Conservation (phyloP, 306 rosid genomes). For the Citrullus colocynthis region DNA sequence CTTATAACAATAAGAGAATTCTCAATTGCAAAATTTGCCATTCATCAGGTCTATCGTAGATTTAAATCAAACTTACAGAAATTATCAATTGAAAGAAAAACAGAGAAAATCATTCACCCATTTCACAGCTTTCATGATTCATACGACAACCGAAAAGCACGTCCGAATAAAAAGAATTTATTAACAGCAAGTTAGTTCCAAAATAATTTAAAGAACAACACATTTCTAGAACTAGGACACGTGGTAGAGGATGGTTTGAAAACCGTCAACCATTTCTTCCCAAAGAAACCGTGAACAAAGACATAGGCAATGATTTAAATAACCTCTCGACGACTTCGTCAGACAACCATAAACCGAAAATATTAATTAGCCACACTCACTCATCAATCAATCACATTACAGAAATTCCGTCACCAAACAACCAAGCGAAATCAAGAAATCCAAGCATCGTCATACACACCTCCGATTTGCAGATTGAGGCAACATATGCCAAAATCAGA, state of each 20-base stretch:
- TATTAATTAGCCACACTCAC: background rate
- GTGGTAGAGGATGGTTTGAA: background rate
- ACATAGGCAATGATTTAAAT: background rate
- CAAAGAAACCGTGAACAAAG: background rate
- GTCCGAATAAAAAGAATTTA: background rate
- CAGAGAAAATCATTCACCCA: background rate
- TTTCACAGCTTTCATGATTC: background rate
- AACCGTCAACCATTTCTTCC: background rate
- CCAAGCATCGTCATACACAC: background rate
- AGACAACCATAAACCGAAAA: background rate
- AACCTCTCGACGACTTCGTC: background rate
- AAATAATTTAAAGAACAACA: background rate
- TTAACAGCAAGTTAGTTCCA: background rate
- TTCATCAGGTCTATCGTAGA: background rate
- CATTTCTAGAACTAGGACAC: background rate
- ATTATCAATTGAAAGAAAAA: background rate
- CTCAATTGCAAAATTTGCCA: background rate
- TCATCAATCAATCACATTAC: constrained; percentile 3
- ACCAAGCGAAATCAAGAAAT: constrained; percentile 6
- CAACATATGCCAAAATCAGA: background rate
- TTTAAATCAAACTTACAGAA: background rate
- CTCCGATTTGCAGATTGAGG: background rate
- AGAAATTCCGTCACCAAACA: background rate
- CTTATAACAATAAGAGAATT: background rate
- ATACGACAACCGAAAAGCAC: background rate